These are phyloP conservation scores for Jamesozyma piceae DNA, from an alignment of 805 yeast species.

Conservation along the genomic window DNA sequence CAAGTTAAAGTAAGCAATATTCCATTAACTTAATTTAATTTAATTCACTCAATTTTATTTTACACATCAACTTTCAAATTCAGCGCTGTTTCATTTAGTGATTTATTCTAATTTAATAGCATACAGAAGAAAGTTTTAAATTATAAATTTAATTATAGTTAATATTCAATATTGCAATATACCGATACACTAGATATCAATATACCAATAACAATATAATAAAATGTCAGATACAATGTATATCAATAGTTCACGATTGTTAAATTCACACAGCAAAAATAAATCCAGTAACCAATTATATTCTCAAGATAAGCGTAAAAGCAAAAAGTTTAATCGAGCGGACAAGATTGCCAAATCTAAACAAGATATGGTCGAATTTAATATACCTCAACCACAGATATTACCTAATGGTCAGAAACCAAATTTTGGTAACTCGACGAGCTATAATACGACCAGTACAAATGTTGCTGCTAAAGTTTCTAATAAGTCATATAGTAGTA, in stretches of 20 bases:
- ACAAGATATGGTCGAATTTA: slow-evolving; percentile 4
- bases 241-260: slow-evolving; percentile 25
- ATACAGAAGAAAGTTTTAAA: neutral
- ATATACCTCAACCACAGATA: slow-evolving; percentile 21
- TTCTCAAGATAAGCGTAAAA: slow-evolving; percentile 3
- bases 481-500: neutral
- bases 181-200: no score
- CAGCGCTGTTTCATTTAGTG: neutral
- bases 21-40: no score
- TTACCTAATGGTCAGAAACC: slow-evolving; percentile 29
- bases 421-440: slow-evolving; percentile 21
- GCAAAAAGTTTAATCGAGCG: slow-evolving; percentile 2
- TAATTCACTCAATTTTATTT: no score
- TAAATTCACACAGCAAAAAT: slow-evolving; percentile 21
- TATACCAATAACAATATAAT: neutral
- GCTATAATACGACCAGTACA: neutral
- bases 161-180: no score
- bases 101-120: neutral
- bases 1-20: no score
- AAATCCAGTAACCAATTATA: neutral
- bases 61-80: no score
- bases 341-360: neutral
- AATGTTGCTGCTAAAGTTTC: neutral
- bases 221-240: slow-evolving; percentile 29
- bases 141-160: neutral